These are phyloP conservation scores for Bipolaris victoriae DNA, from an alignment of 2,329 filamentous ascomycete species.

Conservation along the genomic window DNA sequence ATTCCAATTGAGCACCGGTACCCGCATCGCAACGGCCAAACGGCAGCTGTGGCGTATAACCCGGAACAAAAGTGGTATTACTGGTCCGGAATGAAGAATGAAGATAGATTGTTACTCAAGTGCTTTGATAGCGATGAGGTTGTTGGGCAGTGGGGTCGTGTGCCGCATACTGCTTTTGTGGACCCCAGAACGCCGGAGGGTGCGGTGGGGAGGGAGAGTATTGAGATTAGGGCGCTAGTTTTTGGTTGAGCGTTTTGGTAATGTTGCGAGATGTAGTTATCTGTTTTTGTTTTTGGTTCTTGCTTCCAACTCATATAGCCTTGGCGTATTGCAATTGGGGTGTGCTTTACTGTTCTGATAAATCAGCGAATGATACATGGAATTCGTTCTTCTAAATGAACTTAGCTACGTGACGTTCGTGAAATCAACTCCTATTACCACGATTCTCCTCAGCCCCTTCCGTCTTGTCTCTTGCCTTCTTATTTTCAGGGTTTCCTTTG, in stretches of 20 bases:
- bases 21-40: conserved; percentile 73
- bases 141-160: conserved; percentile 51
- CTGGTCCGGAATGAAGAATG: conserved; percentile 75
- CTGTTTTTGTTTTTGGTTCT: neutral
- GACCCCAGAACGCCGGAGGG: conserved; percentile 74
- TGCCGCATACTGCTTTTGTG: conserved; percentile 65
- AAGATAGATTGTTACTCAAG: conserved; percentile 76
- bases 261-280: neutral
- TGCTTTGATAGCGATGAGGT: conserved; percentile 72
- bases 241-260: conserved; percentile 62
- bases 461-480: too few relatives aligned
- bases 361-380: too few relatives aligned
- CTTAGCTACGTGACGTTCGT: too few relatives aligned
- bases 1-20: conserved; percentile 78
- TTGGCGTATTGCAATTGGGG: neutral
- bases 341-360: too few relatives aligned
- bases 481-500: too few relatives aligned
- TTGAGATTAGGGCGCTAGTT: conserved; percentile 85
- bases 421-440: too few relatives aligned
- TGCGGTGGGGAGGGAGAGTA: conserved; percentile 79
- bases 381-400: too few relatives aligned
- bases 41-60: conserved; percentile 69
- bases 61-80: conserved; percentile 76
- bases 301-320: neutral
- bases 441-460: too few relatives aligned